Evolutionary conservation across 108 stramenopile species (phyloP), one percentile per base, ranked within the genome.

Genomic region (Poteriospumella lacustris): DNA sequence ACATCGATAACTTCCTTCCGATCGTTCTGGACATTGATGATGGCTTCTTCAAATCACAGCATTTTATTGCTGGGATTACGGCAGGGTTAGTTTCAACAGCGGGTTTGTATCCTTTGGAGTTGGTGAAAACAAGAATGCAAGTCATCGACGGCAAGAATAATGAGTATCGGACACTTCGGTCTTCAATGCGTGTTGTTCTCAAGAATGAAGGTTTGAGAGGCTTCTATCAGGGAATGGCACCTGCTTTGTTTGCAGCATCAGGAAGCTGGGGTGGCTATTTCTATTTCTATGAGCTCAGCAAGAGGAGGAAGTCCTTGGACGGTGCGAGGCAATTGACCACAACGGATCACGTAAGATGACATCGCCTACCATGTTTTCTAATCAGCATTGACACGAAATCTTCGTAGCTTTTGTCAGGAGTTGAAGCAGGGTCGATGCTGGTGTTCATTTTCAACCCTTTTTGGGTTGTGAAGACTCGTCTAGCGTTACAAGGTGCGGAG

Each of bases 251-350:
- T 31, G 98, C 94, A 12, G 90, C 91, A 26, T 89, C 94, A 1
- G 83, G 92, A 28, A 89, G 91, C 24, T 99, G 98, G 98, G 98
- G 98, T 26, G 94, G 96, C 36, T 99, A 95, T 73, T 97, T 99
- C 78, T 96, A 88, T 76, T 84, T 96, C 36, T 99, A 99, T 78
- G 96, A 99, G 86, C 85, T 80, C 15, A 77, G 91, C 28, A 97
- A 99, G 86, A 2, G 19, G 3, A 2, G 39, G n/a, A 43, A 40
- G 42, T 24, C 42, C 24, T 36, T 2, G 24, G 24, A 70, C 19
- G 29, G 24, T n/a, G 2, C 36, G 19, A 2, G n/a, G 2, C n/a
- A 3, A 5, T 42, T 70, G 40, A 43, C 19, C 42, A 64, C 60
- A 28, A 29, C 42, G 2, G 69, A 70, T 70, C 42, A 40, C 24